These are phyloP conservation scores for Postia placenta DNA, from an alignment of 768 basidiomycete genomes.

Conservation along the genomic window DNA sequence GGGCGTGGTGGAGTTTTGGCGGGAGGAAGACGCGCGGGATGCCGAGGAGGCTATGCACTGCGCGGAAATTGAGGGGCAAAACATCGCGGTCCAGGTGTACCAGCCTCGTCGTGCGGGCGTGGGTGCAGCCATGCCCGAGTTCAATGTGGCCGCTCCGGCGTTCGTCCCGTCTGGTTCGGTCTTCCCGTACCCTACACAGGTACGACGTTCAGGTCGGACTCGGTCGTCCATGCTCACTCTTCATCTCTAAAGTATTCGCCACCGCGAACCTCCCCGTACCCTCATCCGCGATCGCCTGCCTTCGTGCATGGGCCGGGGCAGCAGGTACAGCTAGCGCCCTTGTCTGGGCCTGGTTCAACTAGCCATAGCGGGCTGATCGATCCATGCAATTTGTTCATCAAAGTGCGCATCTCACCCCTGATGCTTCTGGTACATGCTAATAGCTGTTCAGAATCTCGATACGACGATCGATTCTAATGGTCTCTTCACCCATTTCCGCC, in stretches of 20 bases:
- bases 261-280: conserved; percentile 44
- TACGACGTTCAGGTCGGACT: conserved; percentile 16
- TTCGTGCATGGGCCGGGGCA: conserved; percentile 88
- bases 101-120: conserved; percentile 55
- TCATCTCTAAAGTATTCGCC: conserved; percentile 53
- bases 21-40: conserved; percentile 73
- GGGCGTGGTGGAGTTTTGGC: conserved; percentile 81
- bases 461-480: conserved; percentile 81
- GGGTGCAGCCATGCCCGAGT: conserved; percentile 51
- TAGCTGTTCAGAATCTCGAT: conserved; percentile 63
- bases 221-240: conserved; percentile 1
- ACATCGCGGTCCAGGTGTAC: conserved; percentile 78
- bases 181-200: conserved; percentile 60
- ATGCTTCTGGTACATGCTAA: conserved; percentile 10
- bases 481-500: conserved; percentile 76
- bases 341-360: conserved; percentile 65
- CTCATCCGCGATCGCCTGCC: conserved; percentile 35
- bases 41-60: conserved; percentile 84
- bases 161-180: conserved; percentile 71
- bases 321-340: conserved; percentile 79
- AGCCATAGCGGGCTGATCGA: conserved; percentile 87
- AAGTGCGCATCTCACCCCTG: conserved; percentile 39
- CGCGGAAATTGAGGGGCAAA: conserved; percentile 75
- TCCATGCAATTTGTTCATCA: conserved; percentile 88
- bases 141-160: conserved; percentile 66